These are phyloP conservation scores for Alternaria postmessia DNA, from an alignment of 2,329 filamentous ascomycete genomes.

Conservation along the genomic window DNA sequence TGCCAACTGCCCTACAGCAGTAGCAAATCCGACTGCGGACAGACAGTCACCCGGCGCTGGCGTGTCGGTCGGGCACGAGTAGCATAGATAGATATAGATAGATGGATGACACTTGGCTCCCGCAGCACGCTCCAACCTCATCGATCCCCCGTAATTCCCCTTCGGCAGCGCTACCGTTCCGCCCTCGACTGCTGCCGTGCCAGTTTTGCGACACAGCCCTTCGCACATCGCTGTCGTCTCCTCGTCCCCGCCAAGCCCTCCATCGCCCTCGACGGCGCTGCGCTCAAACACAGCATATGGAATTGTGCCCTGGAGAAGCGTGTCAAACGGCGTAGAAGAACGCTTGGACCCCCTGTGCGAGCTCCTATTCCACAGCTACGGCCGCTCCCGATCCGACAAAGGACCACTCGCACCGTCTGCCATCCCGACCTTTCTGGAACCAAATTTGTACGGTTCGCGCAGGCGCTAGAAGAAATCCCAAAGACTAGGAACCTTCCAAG, in stretches of 20 bases:
- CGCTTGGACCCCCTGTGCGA: constrained; percentile 17
- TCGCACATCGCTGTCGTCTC: not conserved
- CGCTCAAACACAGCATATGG: constrained; percentile 5
- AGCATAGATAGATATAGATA: too few relatives aligned
- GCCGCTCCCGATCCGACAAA: constrained; percentile 26
- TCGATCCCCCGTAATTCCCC: constrained; percentile 16
- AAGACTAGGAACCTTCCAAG: constrained; percentile 7
- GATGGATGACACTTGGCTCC: constrained; percentile 14
- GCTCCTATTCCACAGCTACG: constrained; percentile 23
- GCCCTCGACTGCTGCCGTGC: constrained; percentile 5
- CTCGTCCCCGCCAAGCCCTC: constrained; percentile 14
- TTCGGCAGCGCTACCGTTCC: constrained; percentile 24
- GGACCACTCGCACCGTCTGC: constrained; percentile 12
- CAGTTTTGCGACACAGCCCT: constrained; percentile 5
- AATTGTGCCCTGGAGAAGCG: constrained; percentile 1
- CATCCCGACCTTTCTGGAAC: constrained; percentile 22
- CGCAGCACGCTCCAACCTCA: constrained; percentile 4
- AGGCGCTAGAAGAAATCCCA: constrained; percentile 22
- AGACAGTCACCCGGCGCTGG: not conserved
- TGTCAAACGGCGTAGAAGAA: constrained; percentile 7
- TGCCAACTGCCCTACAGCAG: constrained; percentile 6
- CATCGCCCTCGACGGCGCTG: not conserved
- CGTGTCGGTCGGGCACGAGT: not conserved
- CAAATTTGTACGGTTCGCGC: constrained; percentile 16
- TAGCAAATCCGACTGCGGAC: constrained; percentile 6